Percentiles rank a stretch among this genome's conserved stretches.
phyloP scores from a whole-genome alignment of 306 rosid genomes.

The Trichosanthes truncata region DNA sequence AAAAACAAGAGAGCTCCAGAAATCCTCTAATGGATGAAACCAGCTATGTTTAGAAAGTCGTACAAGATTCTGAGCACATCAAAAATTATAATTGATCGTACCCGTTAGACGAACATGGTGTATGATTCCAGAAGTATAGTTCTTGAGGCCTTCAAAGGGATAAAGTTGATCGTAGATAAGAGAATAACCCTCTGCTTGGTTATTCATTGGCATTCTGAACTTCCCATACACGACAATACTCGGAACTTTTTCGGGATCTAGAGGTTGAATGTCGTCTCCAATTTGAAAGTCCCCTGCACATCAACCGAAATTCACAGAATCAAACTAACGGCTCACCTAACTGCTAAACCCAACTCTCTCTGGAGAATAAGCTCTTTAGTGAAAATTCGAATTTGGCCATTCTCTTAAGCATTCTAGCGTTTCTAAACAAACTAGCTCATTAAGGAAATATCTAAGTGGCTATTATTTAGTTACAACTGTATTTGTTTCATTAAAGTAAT shows the following conservation, averaged over 20 bases:
- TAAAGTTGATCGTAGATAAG: constrained; percentile 73
- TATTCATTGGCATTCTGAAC: constrained; percentile 22
- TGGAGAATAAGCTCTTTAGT: not conserved
- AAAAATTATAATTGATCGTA: constrained; percentile 7
- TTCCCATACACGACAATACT: constrained; percentile 62
- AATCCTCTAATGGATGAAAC: not conserved
- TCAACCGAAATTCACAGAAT: constrained; percentile 7
- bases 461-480: too few relatives aligned
- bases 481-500: too few relatives aligned
- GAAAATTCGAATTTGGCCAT: not conserved
- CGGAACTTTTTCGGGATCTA: constrained; percentile 46
- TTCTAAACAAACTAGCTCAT: too few relatives aligned
- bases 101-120: constrained; percentile 86
- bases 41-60: not conserved
- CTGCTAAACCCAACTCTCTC: not conserved
- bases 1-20: not conserved
- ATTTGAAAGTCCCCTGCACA: constrained; percentile 75
- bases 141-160: constrained; percentile 80
- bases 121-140: constrained; percentile 89
- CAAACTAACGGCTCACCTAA: not conserved
- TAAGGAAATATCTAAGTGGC: too few relatives aligned
- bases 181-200: constrained; percentile 47
- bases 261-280: constrained; percentile 49
- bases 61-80: not conserved
- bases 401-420: not conserved